Conservation (phyloP, 768 basidiomycete genomes). For the Tylopilus plumbeoviolaceoides region DNA sequence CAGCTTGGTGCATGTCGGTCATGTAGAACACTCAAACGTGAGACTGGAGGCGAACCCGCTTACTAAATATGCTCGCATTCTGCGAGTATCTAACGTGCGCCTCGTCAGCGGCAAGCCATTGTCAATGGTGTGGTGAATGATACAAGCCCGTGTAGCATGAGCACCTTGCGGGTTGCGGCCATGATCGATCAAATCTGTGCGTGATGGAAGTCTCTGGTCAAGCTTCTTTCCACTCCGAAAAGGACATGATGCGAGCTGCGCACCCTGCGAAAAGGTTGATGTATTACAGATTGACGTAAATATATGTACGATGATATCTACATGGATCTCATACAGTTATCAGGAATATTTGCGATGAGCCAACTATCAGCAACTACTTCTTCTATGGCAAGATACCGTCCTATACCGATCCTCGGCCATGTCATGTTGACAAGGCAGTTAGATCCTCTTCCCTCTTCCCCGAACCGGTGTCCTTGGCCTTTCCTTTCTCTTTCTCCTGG, state of each 20-base stretch:
- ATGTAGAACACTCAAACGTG: not conserved
- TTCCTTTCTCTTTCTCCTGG: constrained; percentile 37
- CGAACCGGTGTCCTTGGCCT: constrained; percentile 28
- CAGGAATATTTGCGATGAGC: not conserved
- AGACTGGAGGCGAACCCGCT: constrained; percentile 46
- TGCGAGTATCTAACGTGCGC: constrained; percentile 54
- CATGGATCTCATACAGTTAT: constrained; percentile 7
- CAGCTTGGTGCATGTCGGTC: constrained; percentile 38
- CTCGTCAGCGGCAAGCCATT: too few relatives aligned
- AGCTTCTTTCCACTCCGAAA: not conserved
- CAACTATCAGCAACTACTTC: not conserved
- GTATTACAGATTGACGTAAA: not conserved
- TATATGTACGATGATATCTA: not conserved
- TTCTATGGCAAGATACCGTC: not conserved
- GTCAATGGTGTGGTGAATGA: not conserved
- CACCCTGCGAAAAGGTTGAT: not conserved
- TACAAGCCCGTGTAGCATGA: constrained; percentile 45
- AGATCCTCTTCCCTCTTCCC: constrained; percentile 30
- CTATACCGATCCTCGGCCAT: not conserved
- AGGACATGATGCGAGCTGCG: too few relatives aligned
- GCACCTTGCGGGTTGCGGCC: constrained; percentile 31
- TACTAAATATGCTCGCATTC: constrained; percentile 66
- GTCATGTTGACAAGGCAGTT: too few relatives aligned
- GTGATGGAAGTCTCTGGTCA: not conserved
- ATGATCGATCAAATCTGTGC: constrained; percentile 6